Base-by-base conservation (phyloP, 306 rosid species). In the Gynostemma pentaphyllum region DNA sequence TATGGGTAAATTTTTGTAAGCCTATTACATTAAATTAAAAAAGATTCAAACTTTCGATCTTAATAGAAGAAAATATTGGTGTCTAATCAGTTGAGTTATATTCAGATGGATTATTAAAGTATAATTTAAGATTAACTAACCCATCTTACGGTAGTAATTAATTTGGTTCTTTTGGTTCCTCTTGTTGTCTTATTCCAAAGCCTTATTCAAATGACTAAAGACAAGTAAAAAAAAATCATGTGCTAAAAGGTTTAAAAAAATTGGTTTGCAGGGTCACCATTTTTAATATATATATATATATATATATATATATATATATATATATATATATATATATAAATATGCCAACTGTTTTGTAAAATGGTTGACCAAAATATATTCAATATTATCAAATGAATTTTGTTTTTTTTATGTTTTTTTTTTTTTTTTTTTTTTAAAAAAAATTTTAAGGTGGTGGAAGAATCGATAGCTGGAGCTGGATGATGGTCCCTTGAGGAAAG, bases 141-240 rank as follows among this genome's bases (percentile, higher is more conserved):
- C n/a, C 22, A 54, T 54, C 23, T 2, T 30, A 15, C 23, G 16
- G 16, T 16, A 30, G 9, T 34, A 56, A n/a, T 56, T 30, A 5
- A 15, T 10, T 30, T 16, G 45, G 45, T 56, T 57, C 30, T 55
- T 55, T 55, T 30, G 62, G 26, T 16, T 24, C 2, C 41, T 55
- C 44, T 16, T 55, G 62, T 55, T 55, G 62, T 30, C 62, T 55
- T 55, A 55, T 53, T 53, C 23, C 40, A 29, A 53, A 29, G 44
- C 24, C 14, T 55, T 16, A 32, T 57, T 19, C 45, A 57, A 57
- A 57, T 57, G 29, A 57, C 27, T 3, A 9, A n/a, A 55, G 62
- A 55, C 44, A 55, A 41, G 26, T 55, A 29, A 29, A 14, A 16
- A 29, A n/a, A 9, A 26, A 29, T 55, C 44, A 55, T 30, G 62